phyloP scores from a whole-genome alignment of 75 land plant species.

The Picea sitchensis region DNA sequence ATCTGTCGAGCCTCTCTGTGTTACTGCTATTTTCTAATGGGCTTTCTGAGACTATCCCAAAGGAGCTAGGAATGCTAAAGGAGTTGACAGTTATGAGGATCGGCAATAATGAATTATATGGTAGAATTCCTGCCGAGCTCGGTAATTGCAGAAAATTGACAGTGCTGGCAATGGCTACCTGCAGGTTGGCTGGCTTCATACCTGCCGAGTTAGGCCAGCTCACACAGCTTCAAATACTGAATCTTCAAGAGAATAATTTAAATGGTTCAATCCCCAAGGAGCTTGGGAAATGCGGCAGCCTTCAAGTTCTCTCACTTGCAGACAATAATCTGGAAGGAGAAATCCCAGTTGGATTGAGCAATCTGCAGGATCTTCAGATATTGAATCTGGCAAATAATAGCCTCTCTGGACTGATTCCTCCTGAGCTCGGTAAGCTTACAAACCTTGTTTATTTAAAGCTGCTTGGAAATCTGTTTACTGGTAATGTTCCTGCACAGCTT shows the following conservation, averaged over 20 bases:
- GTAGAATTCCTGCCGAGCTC: slow-evolving; percentile 39
- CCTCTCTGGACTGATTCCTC: slow-evolving; percentile 61
- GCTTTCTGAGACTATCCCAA: slow-evolving; percentile 55
- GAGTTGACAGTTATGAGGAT: slow-evolving; percentile 44
- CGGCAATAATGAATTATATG: slow-evolving; percentile 49
- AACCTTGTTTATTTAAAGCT: slow-evolving; percentile 46
- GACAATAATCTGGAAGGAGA: slow-evolving; percentile 49
- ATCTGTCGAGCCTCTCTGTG: slow-evolving; percentile 33
- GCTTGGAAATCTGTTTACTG: slow-evolving; percentile 50
- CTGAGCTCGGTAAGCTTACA: slow-evolving; percentile 42
- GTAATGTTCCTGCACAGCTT: slow-evolving; percentile 45
- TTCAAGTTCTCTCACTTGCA: slow-evolving; percentile 43
- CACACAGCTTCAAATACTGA: slow-evolving; percentile 34
- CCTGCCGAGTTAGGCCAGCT: slow-evolving; percentile 46
- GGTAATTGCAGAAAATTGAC: slow-evolving; percentile 34
- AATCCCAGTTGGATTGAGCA: slow-evolving; percentile 42
- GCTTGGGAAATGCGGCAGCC: slow-evolving; percentile 25
- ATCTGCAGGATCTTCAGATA: slow-evolving; percentile 25
- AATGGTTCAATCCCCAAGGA: slow-evolving; percentile 47
- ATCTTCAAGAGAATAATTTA: slow-evolving; percentile 48
- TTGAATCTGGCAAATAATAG: slow-evolving; percentile 65
- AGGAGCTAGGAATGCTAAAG: slow-evolving; percentile 45
- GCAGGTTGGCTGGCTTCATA: slow-evolving; percentile 41
- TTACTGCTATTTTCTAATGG: slow-evolving; percentile 47
- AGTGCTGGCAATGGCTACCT: slow-evolving; percentile 41